phyloP scores from a whole-genome alignment of 345 rosid species.

The Atalantia buxifolia region DNA sequence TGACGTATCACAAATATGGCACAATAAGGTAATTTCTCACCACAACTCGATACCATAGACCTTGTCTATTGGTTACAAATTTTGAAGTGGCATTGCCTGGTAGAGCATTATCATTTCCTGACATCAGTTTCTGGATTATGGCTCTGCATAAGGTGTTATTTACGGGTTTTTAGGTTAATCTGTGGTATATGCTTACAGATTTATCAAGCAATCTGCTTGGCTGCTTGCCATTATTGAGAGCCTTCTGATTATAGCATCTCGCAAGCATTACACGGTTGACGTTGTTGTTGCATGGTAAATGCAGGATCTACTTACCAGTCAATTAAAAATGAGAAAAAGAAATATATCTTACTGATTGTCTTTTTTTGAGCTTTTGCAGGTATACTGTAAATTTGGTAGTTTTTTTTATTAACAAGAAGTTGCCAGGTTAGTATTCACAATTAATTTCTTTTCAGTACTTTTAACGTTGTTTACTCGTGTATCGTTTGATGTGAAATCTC shows the following conservation, averaged over 20 bases:
- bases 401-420: constrained; percentile 62
- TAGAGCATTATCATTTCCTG: neutral
- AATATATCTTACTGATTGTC: neutral
- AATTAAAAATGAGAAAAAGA: neutral
- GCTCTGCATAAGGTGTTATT: neutral
- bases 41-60: neutral
- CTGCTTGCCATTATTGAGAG: constrained; percentile 66
- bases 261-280: constrained; percentile 86
- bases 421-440: constrained; percentile 49
- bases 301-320: neutral
- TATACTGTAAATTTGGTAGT: constrained; percentile 74
- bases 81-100: neutral
- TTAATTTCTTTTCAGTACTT: neutral
- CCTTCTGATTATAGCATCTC: constrained; percentile 80
- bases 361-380: constrained; percentile 39
- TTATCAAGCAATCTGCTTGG: constrained; percentile 72
- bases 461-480: neutral
- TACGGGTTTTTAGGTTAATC: neutral
- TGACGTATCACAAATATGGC: constrained; percentile 70
- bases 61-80: neutral
- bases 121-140: neutral
- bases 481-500: neutral
- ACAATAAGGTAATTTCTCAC: constrained; percentile 41
- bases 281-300: constrained; percentile 79
- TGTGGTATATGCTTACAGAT: constrained; percentile 36